Evolutionary conservation across 2,329 filamentous ascomycete species (phyloP).

Genomic region (Hymenoscyphus albidus): DNA sequence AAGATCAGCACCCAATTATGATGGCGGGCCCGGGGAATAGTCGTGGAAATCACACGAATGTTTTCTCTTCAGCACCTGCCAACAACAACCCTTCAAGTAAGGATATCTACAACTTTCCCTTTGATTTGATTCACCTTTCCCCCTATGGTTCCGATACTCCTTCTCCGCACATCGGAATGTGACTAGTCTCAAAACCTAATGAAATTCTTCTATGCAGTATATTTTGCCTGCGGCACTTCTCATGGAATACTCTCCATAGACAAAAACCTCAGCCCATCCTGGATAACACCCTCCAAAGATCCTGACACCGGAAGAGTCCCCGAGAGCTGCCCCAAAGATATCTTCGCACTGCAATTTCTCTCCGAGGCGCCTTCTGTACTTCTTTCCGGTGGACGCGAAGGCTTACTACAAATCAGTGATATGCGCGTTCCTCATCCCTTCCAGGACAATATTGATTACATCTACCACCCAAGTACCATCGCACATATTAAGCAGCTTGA

Average conservation of each 20-base stretch:
- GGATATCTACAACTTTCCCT: not conserved
- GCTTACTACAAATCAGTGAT: conserved; percentile 39
- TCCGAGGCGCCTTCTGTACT: conserved; percentile 43
- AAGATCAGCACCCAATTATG: not conserved
- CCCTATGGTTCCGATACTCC: not conserved
- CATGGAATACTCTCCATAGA: conserved; percentile 43
- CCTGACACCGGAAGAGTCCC: conserved; percentile 16
- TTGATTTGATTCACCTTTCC: not conserved
- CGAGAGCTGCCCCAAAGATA: conserved; percentile 34
- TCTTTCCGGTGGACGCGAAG: conserved; percentile 49
- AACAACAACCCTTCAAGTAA: conserved; percentile 28
- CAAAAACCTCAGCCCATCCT: conserved; percentile 17
- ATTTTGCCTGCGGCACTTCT: conserved; percentile 48
- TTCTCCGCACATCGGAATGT: not conserved
- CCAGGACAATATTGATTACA: conserved; percentile 16
- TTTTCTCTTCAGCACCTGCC: conserved; percentile 42
- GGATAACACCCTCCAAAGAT: conserved; percentile 17
- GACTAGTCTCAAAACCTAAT: not conserved
- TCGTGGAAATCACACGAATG: conserved; percentile 24
- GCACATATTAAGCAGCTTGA: conserved; percentile 49
- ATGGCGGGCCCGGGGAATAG: conserved; percentile 18
- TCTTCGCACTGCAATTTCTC: conserved; percentile 50
- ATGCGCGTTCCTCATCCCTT: conserved; percentile 29
- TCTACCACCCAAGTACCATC: conserved; percentile 39
- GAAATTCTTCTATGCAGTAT: conserved; percentile 34